These are phyloP conservation scores for Populus pruinosa DNA, from an alignment of 345 rosid species.

Conservation along the genomic window DNA sequence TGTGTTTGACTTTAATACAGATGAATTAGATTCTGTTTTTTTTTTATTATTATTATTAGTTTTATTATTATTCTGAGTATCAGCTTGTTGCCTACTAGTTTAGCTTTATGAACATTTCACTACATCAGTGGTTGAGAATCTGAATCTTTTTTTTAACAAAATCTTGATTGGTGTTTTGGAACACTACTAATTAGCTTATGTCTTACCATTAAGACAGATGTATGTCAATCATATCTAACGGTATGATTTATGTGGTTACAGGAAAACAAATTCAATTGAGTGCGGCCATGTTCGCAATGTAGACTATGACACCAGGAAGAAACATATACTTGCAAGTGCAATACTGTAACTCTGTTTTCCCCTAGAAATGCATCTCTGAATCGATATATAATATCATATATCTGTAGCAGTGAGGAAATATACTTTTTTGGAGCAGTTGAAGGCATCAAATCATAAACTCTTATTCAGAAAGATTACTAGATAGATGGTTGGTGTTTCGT, in stretches of 20 bases:
- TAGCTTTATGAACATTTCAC: not conserved
- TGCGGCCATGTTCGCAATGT: slow-evolving; percentile 56
- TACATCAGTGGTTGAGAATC: not conserved
- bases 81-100: not conserved
- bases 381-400: no score
- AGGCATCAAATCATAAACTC: not conserved
- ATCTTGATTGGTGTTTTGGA: not conserved
- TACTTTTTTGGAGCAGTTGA: not conserved
- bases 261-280: slow-evolving; percentile 71
- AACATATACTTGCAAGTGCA: slow-evolving; percentile 63
- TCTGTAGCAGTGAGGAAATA: not conserved
- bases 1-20: not conserved
- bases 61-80: not conserved
- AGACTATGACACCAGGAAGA: slow-evolving; percentile 60
- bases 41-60: no score
- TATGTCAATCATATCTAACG: not conserved
- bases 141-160: not conserved
- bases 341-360: not conserved
- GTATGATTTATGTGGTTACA: slow-evolving; percentile 24
- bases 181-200: not conserved
- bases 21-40: no score
- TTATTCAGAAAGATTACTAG: no score
- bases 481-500: no score
- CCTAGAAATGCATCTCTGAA: no score
- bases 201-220: not conserved